These are phyloP conservation scores for Pseudogymnoascus destructans DNA, from an alignment of 2,329 filamentous ascomycete species.

Conservation along the genomic window DNA sequence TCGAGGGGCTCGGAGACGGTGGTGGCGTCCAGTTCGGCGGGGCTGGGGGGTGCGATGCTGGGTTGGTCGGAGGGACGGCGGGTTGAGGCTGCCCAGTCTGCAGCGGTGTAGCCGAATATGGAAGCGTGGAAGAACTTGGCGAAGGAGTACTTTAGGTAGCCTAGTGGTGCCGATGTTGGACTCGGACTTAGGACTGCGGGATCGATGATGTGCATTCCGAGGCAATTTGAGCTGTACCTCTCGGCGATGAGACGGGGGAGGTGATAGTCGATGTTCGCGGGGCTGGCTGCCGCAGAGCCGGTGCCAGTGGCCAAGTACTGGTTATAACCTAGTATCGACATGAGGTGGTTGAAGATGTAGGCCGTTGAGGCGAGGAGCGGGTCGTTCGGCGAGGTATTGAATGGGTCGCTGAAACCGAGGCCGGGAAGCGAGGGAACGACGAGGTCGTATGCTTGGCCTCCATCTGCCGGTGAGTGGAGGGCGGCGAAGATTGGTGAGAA, in stretches of 20 bases:
- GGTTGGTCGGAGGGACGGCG: not conserved
- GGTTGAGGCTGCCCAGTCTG: conserved; percentile 22
- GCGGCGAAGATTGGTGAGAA: conserved; percentile 41
- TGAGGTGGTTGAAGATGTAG: conserved; percentile 42
- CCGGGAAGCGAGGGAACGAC: conserved; percentile 53
- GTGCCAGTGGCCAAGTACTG: conserved; percentile 45
- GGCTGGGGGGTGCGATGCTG: not conserved
- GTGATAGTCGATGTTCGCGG: conserved; percentile 39
- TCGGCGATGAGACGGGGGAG: conserved; percentile 37
- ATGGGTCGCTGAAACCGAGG: conserved; percentile 52
- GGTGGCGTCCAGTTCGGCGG: not conserved
- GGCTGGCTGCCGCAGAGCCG: conserved; percentile 34
- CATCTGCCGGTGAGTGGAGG: conserved; percentile 40
- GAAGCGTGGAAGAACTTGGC: conserved; percentile 36
- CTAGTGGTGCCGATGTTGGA: conserved; percentile 30
- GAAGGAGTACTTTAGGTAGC: conserved; percentile 43
- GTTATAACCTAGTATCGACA: conserved; percentile 46
- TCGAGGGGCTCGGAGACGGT: not conserved
- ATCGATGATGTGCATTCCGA: conserved; percentile 48
- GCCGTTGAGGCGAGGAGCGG: conserved; percentile 41
- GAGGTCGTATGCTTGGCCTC: conserved; percentile 46
- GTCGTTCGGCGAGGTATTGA: conserved; percentile 25
- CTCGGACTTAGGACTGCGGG: conserved; percentile 40
- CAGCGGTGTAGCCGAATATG: conserved; percentile 42
- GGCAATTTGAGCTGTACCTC: conserved; percentile 35